Percentiles rank a stretch among this genome's conserved stretches.
Evolutionary conservation across 169 alveolate species (phyloP).

Genomic region (Plasmodium gaboni): DNA sequence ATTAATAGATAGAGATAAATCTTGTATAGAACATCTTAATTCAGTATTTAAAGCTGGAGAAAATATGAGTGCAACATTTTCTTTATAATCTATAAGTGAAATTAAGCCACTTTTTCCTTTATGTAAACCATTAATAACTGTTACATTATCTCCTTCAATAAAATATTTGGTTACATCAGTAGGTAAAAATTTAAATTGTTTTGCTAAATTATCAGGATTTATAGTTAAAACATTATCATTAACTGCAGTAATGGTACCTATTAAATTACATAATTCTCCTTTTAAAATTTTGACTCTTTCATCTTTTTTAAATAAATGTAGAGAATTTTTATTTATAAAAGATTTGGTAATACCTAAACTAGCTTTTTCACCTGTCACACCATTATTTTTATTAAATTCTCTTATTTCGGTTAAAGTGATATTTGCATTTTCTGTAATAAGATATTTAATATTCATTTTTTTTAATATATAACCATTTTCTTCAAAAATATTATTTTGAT

Average conservation of each 20-base stretch:
- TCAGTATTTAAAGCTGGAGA: constrained; percentile 85
- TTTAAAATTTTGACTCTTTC: constrained; percentile 86
- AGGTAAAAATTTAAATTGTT: constrained; percentile 82
- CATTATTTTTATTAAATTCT: constrained; percentile 80
- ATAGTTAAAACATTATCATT: constrained; percentile 83
- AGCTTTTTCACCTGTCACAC: constrained; percentile 77
- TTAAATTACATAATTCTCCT: constrained; percentile 86
- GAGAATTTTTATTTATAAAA: constrained; percentile 61
- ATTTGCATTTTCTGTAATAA: constrained; percentile 84
- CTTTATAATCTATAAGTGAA: constrained; percentile 81
- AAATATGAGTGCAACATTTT: constrained; percentile 82
- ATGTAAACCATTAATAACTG: constrained; percentile 87
- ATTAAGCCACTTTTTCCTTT: constrained; percentile 89
- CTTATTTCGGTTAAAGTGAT: constrained; percentile 85
- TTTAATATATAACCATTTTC: constrained; percentile 88
- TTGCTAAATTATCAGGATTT: constrained; percentile 86
- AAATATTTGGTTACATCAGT: constrained; percentile 83
- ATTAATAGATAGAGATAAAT: constrained; percentile 61
- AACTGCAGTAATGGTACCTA: constrained; percentile 83
- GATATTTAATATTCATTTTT: constrained; percentile 84
- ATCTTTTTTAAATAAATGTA: constrained; percentile 85
- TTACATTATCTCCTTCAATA: constrained; percentile 89
- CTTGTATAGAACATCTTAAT: constrained; percentile 80
- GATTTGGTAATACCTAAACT: constrained; percentile 77
- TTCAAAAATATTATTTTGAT: constrained; percentile 87